Percentiles rank a stretch among this genome's conserved stretches.
These are phyloP conservation scores for Malus hybrid DNA, from an alignment of 331 rosid genomes.

Conservation along the genomic window DNA sequence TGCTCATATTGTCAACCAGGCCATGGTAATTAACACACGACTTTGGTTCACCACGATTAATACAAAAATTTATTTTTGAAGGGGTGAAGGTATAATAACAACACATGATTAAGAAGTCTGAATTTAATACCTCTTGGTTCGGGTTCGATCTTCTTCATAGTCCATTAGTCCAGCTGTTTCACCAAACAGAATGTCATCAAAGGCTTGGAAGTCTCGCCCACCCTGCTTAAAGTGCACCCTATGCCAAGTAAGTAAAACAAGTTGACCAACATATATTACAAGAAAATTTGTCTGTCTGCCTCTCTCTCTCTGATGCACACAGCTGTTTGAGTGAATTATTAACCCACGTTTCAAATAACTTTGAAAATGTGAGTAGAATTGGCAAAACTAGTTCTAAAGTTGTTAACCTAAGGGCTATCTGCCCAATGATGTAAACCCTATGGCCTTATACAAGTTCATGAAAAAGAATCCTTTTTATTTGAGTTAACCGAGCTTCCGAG, in stretches of 20 bases:
- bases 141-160: conserved; percentile 11
- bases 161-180: conserved; percentile 11
- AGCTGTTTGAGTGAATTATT: not conserved
- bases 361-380: not conserved
- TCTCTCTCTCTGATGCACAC: not conserved
- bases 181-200: conserved; percentile 6
- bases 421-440: not conserved
- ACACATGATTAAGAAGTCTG: not conserved
- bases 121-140: conserved; percentile 11
- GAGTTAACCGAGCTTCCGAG: not conserved
- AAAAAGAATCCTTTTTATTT: not conserved
- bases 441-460: not conserved
- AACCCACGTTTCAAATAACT: not conserved
- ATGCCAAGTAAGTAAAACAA: not conserved
- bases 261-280: not conserved
- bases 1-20: not conserved
- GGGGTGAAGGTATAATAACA: too few relatives aligned
- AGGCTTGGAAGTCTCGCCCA: not conserved
- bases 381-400: not conserved
- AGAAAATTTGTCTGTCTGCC: not conserved
- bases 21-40: not conserved
- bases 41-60: not conserved
- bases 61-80: not conserved
- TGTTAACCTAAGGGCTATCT: not conserved
- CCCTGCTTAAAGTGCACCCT: not conserved